phyloP scores from a whole-genome alignment of 2,329 filamentous ascomycete species.

The Hypoxylon sp. region DNA sequence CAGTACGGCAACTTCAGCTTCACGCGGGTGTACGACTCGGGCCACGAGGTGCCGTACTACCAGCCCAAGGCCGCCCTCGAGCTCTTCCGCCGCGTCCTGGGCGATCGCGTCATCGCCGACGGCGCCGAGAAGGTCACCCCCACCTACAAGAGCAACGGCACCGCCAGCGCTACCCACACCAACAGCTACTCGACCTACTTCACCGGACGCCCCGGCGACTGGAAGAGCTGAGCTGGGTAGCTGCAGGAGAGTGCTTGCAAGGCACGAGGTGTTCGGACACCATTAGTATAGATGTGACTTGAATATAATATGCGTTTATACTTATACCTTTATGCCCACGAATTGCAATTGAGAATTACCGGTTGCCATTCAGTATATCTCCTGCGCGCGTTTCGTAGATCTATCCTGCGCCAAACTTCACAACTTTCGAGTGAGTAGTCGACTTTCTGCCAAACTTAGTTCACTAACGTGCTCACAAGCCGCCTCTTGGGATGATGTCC shows the following conservation, averaged over 20 bases:
- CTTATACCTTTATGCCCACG: too few species aligned
- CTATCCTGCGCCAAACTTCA: too few species aligned
- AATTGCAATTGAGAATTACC: too few species aligned
- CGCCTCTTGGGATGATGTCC: too few species aligned
- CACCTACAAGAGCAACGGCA: conserved; percentile 64
- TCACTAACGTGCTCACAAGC: too few species aligned
- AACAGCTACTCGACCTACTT: conserved; percentile 68
- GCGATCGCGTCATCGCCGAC: conserved; percentile 64
- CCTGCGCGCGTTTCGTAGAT: too few species aligned
- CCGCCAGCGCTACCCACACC: conserved; percentile 63
- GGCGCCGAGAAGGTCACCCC: conserved; percentile 57
- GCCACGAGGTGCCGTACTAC: conserved; percentile 68
- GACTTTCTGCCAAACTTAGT: too few species aligned
- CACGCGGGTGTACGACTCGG: conserved; percentile 70
- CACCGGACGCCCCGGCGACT: conserved; percentile 41
- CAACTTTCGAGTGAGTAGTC: too few species aligned
- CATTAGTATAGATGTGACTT: neutral
- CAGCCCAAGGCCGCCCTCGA: conserved; percentile 67
- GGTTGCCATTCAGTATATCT: too few species aligned
- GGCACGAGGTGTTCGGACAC: neutral
- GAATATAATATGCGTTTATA: too few species aligned
- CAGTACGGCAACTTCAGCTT: conserved; percentile 80
- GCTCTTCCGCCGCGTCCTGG: conserved; percentile 68
- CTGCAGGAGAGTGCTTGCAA: neutral
- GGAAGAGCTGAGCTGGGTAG: conserved; percentile 21